Conservation (phyloP, 148 eudicot species). For the Mesembryanthemum crystallinum region DNA sequence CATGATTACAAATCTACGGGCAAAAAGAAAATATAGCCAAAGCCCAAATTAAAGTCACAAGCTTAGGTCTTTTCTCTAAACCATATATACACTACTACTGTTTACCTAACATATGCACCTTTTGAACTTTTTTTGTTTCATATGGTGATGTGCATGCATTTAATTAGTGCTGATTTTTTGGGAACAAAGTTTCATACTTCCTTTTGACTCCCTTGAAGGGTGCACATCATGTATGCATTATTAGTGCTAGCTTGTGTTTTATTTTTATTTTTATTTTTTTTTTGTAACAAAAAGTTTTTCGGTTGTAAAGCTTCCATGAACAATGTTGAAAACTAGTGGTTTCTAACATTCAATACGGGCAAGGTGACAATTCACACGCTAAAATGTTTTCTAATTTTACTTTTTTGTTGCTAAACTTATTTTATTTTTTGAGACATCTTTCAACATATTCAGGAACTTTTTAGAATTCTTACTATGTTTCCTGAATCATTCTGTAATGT, state of each 20-base stretch:
- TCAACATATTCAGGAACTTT: too few species aligned
- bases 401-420: too few species aligned
- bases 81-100: background rate
- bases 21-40: background rate
- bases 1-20: slow-evolving; percentile 3
- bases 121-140: background rate
- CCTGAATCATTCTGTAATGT: too few species aligned
- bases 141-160: background rate
- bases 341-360: too few species aligned
- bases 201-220: slow-evolving; percentile 25
- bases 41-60: background rate
- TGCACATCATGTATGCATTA: slow-evolving; percentile 2
- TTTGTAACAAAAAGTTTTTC: background rate
- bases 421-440: too few species aligned
- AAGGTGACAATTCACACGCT: too few species aligned
- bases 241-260: background rate
- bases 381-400: too few species aligned
- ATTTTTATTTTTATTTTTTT: too few species aligned
- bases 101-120: background rate
- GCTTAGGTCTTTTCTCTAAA: background rate
- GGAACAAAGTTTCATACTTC: slow-evolving; percentile 16
- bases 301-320: background rate
- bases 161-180: background rate
- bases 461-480: too few species aligned
- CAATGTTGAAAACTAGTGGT: too few species aligned